These are phyloP conservation scores for Harringtonia aguacate DNA, from an alignment of 2,329 filamentous ascomycete species.

Conservation along the genomic window DNA sequence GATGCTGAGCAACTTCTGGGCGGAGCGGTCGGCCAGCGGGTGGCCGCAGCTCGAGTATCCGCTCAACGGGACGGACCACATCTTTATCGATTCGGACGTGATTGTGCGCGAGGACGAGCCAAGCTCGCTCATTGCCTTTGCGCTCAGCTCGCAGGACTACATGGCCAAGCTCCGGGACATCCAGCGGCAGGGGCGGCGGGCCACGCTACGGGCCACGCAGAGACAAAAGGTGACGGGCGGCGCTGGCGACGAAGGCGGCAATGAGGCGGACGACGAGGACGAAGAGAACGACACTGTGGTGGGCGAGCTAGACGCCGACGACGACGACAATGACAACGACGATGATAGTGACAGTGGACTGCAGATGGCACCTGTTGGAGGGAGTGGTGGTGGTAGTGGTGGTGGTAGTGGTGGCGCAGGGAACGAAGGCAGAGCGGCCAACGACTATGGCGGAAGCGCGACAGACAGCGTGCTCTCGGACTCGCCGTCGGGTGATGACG, in stretches of 20 bases:
- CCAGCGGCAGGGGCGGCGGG: constrained; percentile 30
- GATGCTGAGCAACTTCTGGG: constrained; percentile 96
- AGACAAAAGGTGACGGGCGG: background rate
- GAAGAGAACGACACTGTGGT: constrained; percentile 5
- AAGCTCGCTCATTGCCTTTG: constrained; percentile 89
- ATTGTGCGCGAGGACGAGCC: constrained; percentile 97
- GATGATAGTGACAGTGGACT: background rate
- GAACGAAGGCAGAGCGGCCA: background rate
- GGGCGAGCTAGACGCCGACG: background rate
- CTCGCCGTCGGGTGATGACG: constrained; percentile 2
- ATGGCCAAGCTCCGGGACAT: constrained; percentile 64
- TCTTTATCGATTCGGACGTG: constrained; percentile 93
- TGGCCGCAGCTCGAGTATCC: constrained; percentile 93
- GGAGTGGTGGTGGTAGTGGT: too few relatives aligned
- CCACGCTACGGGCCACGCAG: constrained; percentile 22
- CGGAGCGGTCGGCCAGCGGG: constrained; percentile 88
- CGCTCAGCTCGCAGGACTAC: constrained; percentile 81
- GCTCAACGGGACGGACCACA: constrained; percentile 76
- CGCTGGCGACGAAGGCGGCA: constrained; percentile 16
- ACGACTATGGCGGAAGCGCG: background rate
- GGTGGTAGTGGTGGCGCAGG: background rate
- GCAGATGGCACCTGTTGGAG: too few relatives aligned
- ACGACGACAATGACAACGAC: constrained; percentile 3
- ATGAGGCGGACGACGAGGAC: constrained; percentile 13
- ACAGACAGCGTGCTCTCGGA: background rate